Percentiles rank a stretch among this genome's conserved stretches.
Conservation (phyloP, 805 yeast genomes). For the Yarrowia deformans region DNA sequence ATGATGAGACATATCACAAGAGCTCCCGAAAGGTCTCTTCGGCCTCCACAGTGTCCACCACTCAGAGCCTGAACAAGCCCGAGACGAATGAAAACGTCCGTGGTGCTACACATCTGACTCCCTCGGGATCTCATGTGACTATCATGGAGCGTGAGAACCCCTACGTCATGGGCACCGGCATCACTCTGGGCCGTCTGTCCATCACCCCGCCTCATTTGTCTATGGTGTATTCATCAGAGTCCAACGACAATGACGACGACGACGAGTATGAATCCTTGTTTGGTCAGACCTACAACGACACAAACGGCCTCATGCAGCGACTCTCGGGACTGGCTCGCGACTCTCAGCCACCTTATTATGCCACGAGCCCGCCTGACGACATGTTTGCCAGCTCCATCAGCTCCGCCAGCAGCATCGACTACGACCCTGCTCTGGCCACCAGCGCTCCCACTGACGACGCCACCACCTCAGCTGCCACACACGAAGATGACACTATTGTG, state of each 20-base stretch:
- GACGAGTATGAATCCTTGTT: slow-evolving; percentile 35
- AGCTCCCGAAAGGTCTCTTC: slow-evolving; percentile 6
- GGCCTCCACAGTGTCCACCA: background rate
- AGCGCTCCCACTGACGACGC: slow-evolving; percentile 7
- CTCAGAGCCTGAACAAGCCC: slow-evolving; percentile 13
- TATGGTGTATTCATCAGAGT: slow-evolving; percentile 23
- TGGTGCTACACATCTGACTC: slow-evolving; percentile 20
- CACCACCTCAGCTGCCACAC: slow-evolving; percentile 2
- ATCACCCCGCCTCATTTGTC: slow-evolving; percentile 37
- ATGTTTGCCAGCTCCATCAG: slow-evolving; percentile 21
- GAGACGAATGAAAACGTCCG: slow-evolving; percentile 17
- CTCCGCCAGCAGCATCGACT: slow-evolving; percentile 25
- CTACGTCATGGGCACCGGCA: slow-evolving; percentile 35
- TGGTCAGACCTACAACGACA: slow-evolving; percentile 32
- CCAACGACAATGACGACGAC: slow-evolving; percentile 27
- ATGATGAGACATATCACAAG: slow-evolving; percentile 23
- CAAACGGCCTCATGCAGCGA: slow-evolving; percentile 22
- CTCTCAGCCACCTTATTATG: slow-evolving; percentile 17
- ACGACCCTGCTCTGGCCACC: slow-evolving; percentile 15
- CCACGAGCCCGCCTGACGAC: slow-evolving; percentile 28
- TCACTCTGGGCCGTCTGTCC: slow-evolving; percentile 32
- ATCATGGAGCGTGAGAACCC: slow-evolving; percentile 31
- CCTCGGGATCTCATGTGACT: slow-evolving; percentile 28
- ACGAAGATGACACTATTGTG: background rate
- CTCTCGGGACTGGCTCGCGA: slow-evolving; percentile 12